phyloP scores from a whole-genome alignment of 2,329 filamentous ascomycete species.

The Penicillium sp. region DNA sequence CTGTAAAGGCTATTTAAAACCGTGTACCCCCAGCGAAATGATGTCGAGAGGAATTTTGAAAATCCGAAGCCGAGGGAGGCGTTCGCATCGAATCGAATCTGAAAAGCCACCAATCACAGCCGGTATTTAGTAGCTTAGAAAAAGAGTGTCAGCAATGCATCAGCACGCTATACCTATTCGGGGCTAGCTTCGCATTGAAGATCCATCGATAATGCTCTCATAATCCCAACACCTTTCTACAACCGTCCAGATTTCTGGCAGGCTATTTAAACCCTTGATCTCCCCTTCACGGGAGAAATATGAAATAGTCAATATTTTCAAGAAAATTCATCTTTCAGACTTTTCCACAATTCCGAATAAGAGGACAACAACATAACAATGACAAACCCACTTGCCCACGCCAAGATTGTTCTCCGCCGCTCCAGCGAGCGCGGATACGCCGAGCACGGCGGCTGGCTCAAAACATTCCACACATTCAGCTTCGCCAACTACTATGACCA shows the following conservation, averaged over 20 bases:
- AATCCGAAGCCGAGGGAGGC: neutral
- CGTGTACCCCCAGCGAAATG: neutral
- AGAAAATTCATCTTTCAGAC: neutral
- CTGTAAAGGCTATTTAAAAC: too few species aligned
- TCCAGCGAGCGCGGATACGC: slow-evolving; percentile 69
- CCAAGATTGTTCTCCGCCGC: slow-evolving; percentile 69
- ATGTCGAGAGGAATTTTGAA: neutral
- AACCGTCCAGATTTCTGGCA: slow-evolving; percentile 4
- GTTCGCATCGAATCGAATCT: too few species aligned
- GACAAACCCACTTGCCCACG: slow-evolving; percentile 60
- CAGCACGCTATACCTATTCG: neutral
- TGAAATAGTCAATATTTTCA: neutral
- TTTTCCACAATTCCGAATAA: neutral
- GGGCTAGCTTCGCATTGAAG: slow-evolving; percentile 10
- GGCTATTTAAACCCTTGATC: slow-evolving; percentile 7
- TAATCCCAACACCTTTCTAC: slow-evolving; percentile 15
- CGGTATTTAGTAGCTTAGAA: neutral
- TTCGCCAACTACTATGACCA: slow-evolving; percentile 71
- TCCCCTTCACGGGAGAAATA: neutral
- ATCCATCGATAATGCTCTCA: slow-evolving; percentile 19
- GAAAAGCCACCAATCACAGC: neutral
- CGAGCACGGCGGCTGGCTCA: slow-evolving; percentile 82
- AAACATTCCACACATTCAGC: slow-evolving; percentile 80
- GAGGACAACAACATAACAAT: slow-evolving; percentile 38
- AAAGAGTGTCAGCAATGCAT: slow-evolving; percentile 4